phyloP scores from a whole-genome alignment of 345 rosid species.

The Rhizophora mangle region DNA sequence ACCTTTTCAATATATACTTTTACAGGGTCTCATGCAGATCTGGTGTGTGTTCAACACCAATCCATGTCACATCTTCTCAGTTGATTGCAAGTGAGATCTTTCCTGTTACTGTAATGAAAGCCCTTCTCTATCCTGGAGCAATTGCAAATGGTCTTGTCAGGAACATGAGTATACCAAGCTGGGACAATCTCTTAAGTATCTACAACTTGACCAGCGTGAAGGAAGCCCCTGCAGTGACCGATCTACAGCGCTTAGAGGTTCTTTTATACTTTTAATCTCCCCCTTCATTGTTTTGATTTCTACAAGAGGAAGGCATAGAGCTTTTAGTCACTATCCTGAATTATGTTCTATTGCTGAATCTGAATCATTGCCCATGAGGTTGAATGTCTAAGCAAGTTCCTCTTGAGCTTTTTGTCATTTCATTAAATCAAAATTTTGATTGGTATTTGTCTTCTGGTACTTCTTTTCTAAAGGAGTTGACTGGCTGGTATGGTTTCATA shows the following conservation, averaged over 20 bases:
- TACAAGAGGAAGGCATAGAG: not conserved
- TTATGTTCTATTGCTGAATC: not conserved
- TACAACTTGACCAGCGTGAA: slow-evolving; percentile 67
- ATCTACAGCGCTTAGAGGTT: slow-evolving; percentile 94
- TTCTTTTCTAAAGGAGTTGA: too few relatives aligned
- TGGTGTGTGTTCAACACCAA: slow-evolving; percentile 82
- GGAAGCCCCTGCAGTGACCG: slow-evolving; percentile 69
- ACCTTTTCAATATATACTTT: not conserved
- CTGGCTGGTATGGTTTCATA: too few relatives aligned
- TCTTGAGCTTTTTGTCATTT: too few relatives aligned
- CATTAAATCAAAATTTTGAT: too few relatives aligned
- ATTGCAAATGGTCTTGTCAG: slow-evolving; percentile 50
- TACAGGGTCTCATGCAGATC: slow-evolving; percentile 85
- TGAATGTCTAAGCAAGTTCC: too few relatives aligned
- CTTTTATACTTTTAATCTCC: slow-evolving; percentile 10
- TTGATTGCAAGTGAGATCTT: slow-evolving; percentile 88
- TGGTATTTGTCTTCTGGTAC: too few relatives aligned
- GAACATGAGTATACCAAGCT: slow-evolving; percentile 61
- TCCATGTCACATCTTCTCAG: slow-evolving; percentile 93
- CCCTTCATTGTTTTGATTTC: not conserved
- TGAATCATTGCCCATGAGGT: too few relatives aligned
- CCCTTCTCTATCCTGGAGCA: slow-evolving; percentile 86
- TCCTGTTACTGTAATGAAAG: slow-evolving; percentile 75
- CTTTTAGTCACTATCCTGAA: not conserved
- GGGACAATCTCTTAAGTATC: slow-evolving; percentile 61